A percentile compares a stretch with the other conserved stretches of the same genome.
Conservation (phyloP, 169 alveolate species). For the Amoebophrya sp. region DNA sequence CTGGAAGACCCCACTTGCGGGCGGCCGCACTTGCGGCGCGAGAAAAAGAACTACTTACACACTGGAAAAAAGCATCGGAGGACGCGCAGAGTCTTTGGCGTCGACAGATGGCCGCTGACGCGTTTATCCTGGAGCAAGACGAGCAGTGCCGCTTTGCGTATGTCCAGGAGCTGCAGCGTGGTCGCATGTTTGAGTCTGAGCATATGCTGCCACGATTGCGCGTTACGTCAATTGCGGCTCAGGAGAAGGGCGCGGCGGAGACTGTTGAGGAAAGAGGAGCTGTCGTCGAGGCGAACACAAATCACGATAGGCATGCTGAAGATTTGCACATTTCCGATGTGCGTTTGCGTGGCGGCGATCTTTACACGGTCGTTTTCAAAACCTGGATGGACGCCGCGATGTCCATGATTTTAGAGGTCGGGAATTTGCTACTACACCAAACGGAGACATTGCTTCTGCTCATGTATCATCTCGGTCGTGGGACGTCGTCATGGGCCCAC, state of each 20-base stretch:
- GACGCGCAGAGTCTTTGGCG: neutral
- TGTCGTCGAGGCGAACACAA: neutral
- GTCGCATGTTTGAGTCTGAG: neutral
- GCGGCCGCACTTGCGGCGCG: neutral
- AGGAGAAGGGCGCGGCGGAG: too few relatives aligned
- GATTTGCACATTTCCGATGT: neutral
- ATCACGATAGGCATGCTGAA: neutral
- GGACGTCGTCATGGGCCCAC: neutral
- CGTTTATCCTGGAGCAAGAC: neutral
- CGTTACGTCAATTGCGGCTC: too few relatives aligned
- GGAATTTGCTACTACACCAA: neutral
- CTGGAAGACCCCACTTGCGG: too few relatives aligned
- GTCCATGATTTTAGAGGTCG: neutral
- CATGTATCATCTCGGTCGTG: neutral
- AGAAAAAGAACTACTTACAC: neutral
- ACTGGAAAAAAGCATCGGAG: neutral
- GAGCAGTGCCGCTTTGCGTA: neutral
- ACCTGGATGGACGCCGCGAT: neutral
- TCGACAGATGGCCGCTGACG: neutral
- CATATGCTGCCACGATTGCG: neutral
- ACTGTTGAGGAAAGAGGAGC: neutral
- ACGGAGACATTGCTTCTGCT: neutral
- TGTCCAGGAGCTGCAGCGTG: neutral
- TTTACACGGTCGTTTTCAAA: neutral
- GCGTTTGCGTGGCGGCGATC: neutral